Evolutionary conservation across 2,329 filamentous ascomycete genomes (phyloP), one percentile per base, ranked within the genome.

Genomic region (Gyromitra esculenta): DNA sequence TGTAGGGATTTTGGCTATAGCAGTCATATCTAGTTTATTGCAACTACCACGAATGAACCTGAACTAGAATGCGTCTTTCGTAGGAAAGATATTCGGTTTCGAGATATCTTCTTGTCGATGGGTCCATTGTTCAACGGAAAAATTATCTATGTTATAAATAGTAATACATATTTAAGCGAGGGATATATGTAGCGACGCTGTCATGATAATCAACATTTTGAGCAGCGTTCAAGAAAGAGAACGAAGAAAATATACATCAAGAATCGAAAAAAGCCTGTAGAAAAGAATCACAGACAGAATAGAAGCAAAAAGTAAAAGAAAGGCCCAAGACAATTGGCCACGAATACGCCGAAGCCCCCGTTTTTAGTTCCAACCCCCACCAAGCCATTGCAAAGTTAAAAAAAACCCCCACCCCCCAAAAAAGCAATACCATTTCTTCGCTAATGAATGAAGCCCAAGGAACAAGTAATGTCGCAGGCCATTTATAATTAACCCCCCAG

Each of bases 131-230:
- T 31, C 25, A 50, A 50, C 15, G 15, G 11, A 45, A 57, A 63
- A 25, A 52, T 39, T 48, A 18, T 63, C 21, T 69, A 70, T 75
- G 48, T 64, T 69, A 66, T 39, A 68, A 70, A 52, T 57, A 59
- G 65, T 56, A 62, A 70, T 65, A 69, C 75, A 75, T 75, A 77
- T 77, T 45, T 75, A 70, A 77, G 52, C 57, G 75, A 75, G 64
- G 39, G 74, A 63, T 69, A 76, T 76, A 75, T 70, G 71, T 63
- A 56, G 15, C 37, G 31, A 9, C 50, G 43, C 64, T 60, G 54
- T 15, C 5, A 45, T 37, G 56, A 60, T 45, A 54, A 62, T 69
- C 43, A 25, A 69, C 37, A 48, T 41, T 31, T 35, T 13, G 13
- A 41, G 43, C 48, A 39, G 48, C 15, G 56, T 57, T 63, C 8